These are phyloP conservation scores for Pichia membranifaciens DNA, from an alignment of 805 yeast species.

Conservation along the genomic window DNA sequence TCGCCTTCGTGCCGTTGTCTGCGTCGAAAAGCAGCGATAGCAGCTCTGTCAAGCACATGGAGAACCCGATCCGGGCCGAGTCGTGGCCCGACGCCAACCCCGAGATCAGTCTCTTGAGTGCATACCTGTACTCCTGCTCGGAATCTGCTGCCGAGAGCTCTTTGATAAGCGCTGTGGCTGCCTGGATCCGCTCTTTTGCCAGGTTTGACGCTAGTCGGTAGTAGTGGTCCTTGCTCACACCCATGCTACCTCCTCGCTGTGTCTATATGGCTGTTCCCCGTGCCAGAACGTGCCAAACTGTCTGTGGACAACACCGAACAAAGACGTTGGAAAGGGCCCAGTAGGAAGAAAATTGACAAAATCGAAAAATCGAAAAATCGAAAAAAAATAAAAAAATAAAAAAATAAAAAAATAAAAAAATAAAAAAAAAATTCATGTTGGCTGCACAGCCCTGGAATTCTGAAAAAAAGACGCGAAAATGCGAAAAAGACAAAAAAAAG, in stretches of 20 bases:
- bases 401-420: neutral
- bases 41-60: conserved; percentile 78
- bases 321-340: too few relatives aligned
- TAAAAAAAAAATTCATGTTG: conserved; percentile 5
- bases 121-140: conserved; percentile 71
- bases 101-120: conserved; percentile 66
- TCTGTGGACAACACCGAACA: too few relatives aligned
- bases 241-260: too few relatives aligned
- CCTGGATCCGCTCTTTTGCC: conserved; percentile 61
- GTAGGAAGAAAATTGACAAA: neutral
- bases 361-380: too few relatives aligned
- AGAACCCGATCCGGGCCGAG: conserved; percentile 80
- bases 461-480: too few relatives aligned
- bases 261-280: too few relatives aligned
- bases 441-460: neutral
- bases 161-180: conserved; percentile 61
- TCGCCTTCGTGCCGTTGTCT: neutral
- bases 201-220: conserved; percentile 72
- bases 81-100: conserved; percentile 82
- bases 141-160: conserved; percentile 45
- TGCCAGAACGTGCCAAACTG: too few relatives aligned
- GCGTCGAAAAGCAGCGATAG: conserved; percentile 29
- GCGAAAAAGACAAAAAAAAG: too few relatives aligned
- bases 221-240: conserved; percentile 69
- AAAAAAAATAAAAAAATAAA: neutral